Evolutionary conservation across 2,329 filamentous ascomycete genomes (phyloP), one percentile per base, ranked within the genome.

Genomic region (Leptographium wingfieldii): DNA sequence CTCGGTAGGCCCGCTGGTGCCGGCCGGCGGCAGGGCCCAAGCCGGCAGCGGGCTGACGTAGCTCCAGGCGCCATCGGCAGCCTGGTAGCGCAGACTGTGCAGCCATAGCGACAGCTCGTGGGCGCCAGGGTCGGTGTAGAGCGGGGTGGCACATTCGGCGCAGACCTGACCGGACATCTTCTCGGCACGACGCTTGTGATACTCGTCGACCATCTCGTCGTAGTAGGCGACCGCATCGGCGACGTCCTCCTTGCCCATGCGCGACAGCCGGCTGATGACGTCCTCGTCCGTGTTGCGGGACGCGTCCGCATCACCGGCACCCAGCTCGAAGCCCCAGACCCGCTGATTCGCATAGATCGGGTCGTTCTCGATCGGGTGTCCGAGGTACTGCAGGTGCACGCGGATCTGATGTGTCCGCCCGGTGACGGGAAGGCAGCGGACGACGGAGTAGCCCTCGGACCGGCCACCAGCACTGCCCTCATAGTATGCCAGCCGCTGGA

Each of bases 271-370:
- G 25, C 85, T 85, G 70, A 99, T 92, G 66, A 99, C 87, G 69
- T 95, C 90, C 62, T 94, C 88, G 70, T 99, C 94, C 51, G 86
- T 84, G 60, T 90, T 86, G 31, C 81, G 80, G 25, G 79, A 78
- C 3, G 81, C 84, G 56, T 92, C 86, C 16, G 78, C 75, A 63
- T 86, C 83, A 59, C 80, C 76, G 59, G 73, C 81, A 19, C 90
- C 94, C 0, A 99, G 82, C 11, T 86, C 80, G 0, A 86, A 77
- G 0, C 94, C 94, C 78, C 95, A 99, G 12, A 99, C 94, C 60
- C 85, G 85, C 69, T 90, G 85, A 70, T 99, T 99, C 67, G 90
- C 91, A 72, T 99, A 99, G 67, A 99, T 97, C 9, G 94, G 94
- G 69, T 99, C 94, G 71, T 99, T 99, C 64, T 90, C 86, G 66